Base-by-base conservation (phyloP, 2,329 filamentous ascomycete species). In the Ceratocystis smalleyi region DNA sequence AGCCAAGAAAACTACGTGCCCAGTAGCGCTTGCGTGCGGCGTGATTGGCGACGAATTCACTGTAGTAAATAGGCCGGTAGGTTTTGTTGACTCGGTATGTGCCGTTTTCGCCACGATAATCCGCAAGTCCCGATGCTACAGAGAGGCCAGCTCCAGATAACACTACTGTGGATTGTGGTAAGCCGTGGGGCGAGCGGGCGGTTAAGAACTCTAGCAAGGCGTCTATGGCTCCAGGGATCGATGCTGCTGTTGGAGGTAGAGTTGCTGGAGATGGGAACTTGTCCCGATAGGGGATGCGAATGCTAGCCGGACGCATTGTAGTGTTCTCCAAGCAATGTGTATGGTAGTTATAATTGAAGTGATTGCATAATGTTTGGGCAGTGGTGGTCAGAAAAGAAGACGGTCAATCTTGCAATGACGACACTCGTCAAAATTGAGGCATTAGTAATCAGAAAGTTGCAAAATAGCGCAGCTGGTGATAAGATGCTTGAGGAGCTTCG, bases 1-100 rank as follows among this genome's bases (percentile, higher is more conserved):
- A 97, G 45, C 94, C 94, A 22, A 99, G 77, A 73, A 95, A 99
- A 71, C 89, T 95, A 60, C 94, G 79, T 0, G 94, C 92, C 94
- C 94, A 99, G 73, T 99, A 99, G 67, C 94, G 79, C 74, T 96
- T 94, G 68, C 94, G 80, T 12, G 88, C 85, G 73, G 91, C 89
- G 74, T 97, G 92, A 68, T 78, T 88, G 59, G 80, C 77, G 54
- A 90, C 75, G 71, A 97, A 99, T 73, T 99, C 94, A 73, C 90
- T 85, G 74, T 88, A 91, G 76, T 95, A 99, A 69, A 96, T 95
- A 40, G 92, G 94, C 1, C 88, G 84, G 72, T 95, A 96, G 15
- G 83, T 84, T 76, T 88, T 90, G 76, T 97, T 97, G 71, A 94
- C 81, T 54, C 90, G 86, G 73, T 99, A 99, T 7, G 92, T 97